Conservation (phyloP, 495 filamentous ascomycete species). For the Elaphomyces granulatus region DNA sequence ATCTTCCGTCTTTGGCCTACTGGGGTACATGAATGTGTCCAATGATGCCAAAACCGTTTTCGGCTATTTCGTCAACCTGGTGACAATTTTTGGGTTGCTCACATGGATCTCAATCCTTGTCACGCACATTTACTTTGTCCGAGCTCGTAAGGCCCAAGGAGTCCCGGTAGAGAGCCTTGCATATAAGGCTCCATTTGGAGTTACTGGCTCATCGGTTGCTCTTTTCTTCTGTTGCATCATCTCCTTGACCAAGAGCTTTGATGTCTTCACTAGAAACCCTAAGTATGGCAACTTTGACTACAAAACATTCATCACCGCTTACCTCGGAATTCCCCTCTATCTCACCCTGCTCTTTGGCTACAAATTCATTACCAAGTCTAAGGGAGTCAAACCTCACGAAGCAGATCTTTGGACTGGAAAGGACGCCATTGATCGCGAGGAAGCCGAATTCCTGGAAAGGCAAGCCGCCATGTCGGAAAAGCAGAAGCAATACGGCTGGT, state of each 20-base stretch:
- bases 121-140: constrained; percentile 67
- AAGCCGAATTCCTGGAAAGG: constrained; percentile 49
- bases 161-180: constrained; percentile 50
- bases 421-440: constrained; percentile 58
- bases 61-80: constrained; percentile 73
- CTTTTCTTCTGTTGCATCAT: constrained; percentile 57
- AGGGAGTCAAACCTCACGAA: constrained; percentile 38
- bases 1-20: constrained; percentile 45
- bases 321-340: constrained; percentile 71
- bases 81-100: constrained; percentile 67
- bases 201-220: constrained; percentile 50
- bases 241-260: constrained; percentile 63
- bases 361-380: constrained; percentile 41
- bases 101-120: constrained; percentile 79
- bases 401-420: constrained; percentile 62
- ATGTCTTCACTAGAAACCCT: constrained; percentile 57
- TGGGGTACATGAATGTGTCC: constrained; percentile 69
- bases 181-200: constrained; percentile 59
- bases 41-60: constrained; percentile 56
- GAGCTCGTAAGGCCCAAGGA: constrained; percentile 56
- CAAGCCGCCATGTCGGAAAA: constrained; percentile 34
- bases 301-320: constrained; percentile 67
- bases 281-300: constrained; percentile 47
- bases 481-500: constrained; percentile 27
- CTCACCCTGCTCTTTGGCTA: constrained; percentile 57